Evolutionary conservation across 306 rosid species (phyloP), one percentile per base, ranked within the genome.

Genomic region (Malus sylvestris): DNA sequence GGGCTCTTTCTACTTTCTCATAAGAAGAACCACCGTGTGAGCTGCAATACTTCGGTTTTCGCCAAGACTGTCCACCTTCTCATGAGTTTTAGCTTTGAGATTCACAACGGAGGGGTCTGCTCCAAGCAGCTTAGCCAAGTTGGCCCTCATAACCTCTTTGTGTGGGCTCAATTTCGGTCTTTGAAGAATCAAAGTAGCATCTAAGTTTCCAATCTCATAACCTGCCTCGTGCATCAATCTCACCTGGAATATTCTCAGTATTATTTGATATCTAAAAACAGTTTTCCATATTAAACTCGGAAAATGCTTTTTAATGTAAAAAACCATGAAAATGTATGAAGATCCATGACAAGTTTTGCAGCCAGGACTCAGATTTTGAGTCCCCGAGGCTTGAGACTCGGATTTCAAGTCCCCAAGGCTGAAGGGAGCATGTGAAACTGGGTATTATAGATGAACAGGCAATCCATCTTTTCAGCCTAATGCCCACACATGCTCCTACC

Each of bases 31-130:
- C 77, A 91, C 97, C 27, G 98, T 96, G 84, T 96, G 99, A 73
- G 98, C 99, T 4, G 96, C 99, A 83, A 96, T 91, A 66, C 99
- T 93, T 83, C 99, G 82, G 59, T 93, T 93, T 81, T 96, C 99
- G 51, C 99, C 99, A 18, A 96, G 96, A 83, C 98, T 92, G 80
- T 93, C 99, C 10, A 96, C 98, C 76, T 91, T 96, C 84, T 96
- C 99, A 80, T 92, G 99, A 72, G 99, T 92, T 86, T 96, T 96
- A 44, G 97, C 99, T 72, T 96, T 96, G 73, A 92, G 88, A 82
- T 92, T 96, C 74, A 96, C 98, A 32, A 91, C 92, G 49, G 96
- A 79, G 19, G 91, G 84, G 86, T 96, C 97, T 6, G 87, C 98
- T 80, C 97, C 98, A 38, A 96, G 96, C 74, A 96, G 88, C 72